Conservation (phyloP, 768 basidiomycete species). For the Sarcodon sp. region DNA sequence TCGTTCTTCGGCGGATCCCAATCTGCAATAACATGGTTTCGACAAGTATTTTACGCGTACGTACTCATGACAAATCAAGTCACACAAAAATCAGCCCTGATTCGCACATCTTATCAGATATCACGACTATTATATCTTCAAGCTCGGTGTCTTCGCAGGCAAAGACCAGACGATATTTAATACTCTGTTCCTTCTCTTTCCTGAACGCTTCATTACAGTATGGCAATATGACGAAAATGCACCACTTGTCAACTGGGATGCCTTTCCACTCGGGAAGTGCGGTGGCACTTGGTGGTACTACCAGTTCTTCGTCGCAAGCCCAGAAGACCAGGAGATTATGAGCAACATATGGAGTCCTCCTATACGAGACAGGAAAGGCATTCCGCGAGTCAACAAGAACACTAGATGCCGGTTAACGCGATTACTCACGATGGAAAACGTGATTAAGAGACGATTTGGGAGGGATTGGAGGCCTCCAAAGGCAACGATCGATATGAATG, state of each 20-base stretch:
- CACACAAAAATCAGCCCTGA: background rate
- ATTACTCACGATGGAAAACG: background rate
- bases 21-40: conserved; percentile 30
- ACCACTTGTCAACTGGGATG: conserved; percentile 2
- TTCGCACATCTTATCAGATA: conserved; percentile 9
- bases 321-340: conserved; percentile 11
- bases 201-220: conserved; percentile 30
- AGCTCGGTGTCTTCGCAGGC: conserved; percentile 34
- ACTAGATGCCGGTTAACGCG: background rate
- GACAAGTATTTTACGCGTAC: conserved; percentile 27
- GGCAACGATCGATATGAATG: background rate
- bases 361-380: background rate
- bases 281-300: conserved; percentile 35
- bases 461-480: background rate
- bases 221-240: conserved; percentile 18
- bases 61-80: background rate
- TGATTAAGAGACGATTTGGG: background rate
- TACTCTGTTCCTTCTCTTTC: conserved; percentile 29
- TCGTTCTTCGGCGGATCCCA: conserved; percentile 46
- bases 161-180: conserved; percentile 48
- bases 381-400: background rate
- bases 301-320: conserved; percentile 31
- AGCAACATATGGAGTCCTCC: conserved; percentile 6
- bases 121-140: conserved; percentile 34
- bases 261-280: conserved; percentile 24